These are phyloP conservation scores for Grosmannia clavigera DNA, from an alignment of 2,329 filamentous ascomycete species.

Conservation along the genomic window DNA sequence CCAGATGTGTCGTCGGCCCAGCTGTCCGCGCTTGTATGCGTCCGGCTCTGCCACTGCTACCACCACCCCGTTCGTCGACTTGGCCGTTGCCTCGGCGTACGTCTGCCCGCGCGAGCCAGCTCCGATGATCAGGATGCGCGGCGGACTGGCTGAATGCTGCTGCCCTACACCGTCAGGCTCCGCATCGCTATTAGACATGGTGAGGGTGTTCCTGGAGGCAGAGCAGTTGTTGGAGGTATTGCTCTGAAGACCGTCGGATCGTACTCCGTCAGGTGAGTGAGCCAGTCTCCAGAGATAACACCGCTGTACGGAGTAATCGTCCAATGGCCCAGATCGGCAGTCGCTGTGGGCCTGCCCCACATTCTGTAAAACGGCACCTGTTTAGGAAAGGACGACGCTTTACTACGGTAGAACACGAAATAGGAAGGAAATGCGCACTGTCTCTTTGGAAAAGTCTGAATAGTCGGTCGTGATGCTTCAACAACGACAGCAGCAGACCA, in stretches of 20 bases:
- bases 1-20: conserved; percentile 68
- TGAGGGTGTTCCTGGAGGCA: too few species aligned
- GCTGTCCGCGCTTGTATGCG: conserved; percentile 57
- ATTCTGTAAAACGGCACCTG: background rate
- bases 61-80: conserved; percentile 54
- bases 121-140: conserved; percentile 67
- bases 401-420: background rate
- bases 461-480: background rate
- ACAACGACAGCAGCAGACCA: too few species aligned
- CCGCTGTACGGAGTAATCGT: background rate
- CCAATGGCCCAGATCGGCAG: conserved; percentile 6
- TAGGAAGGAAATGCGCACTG: too few species aligned
- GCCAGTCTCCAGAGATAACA: too few species aligned
- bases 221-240: background rate
- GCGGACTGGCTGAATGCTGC: conserved; percentile 34
- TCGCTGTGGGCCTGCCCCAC: background rate
- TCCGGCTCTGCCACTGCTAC: conserved; percentile 73
- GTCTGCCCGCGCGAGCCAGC: conserved; percentile 67
- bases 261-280: background rate
- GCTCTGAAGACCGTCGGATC: background rate
- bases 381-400: background rate
- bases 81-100: conserved; percentile 58
- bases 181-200: conserved; percentile 12
- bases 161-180: conserved; percentile 13
- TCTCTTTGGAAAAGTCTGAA: background rate